phyloP scores from a whole-genome alignment of 352 stramenopile genomes.

The Chrysophaeum taylorii region DNA sequence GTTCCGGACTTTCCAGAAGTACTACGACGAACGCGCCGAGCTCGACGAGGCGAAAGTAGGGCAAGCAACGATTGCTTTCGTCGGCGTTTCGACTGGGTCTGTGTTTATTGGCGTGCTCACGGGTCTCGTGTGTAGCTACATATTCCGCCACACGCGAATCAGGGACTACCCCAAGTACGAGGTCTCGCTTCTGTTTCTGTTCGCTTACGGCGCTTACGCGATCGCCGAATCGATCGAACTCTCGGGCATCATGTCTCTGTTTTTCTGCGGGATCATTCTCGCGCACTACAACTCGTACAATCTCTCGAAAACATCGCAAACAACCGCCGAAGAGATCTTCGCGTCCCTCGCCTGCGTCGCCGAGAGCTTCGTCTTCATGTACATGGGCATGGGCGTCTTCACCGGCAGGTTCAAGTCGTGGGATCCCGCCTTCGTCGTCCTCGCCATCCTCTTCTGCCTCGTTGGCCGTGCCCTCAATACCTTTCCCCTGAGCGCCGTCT shows the following conservation, averaged over 20 bases:
- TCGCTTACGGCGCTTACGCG: slow-evolving; percentile 69
- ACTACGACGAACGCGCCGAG: slow-evolving; percentile 63
- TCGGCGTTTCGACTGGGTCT: slow-evolving; percentile 59
- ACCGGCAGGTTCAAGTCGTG: slow-evolving; percentile 54
- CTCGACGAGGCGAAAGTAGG: slow-evolving; percentile 53
- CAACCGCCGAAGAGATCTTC: slow-evolving; percentile 71
- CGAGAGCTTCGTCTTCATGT: slow-evolving; percentile 74
- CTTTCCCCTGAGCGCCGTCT: slow-evolving; percentile 66
- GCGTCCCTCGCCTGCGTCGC: slow-evolving; percentile 57
- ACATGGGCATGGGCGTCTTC: slow-evolving; percentile 71
- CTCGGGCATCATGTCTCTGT: slow-evolving; percentile 71
- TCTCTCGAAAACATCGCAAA: slow-evolving; percentile 51
- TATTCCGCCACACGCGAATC: slow-evolving; percentile 67
- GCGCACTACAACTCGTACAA: slow-evolving; percentile 79
- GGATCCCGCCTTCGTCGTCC: slow-evolving; percentile 66
- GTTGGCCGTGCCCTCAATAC: slow-evolving; percentile 77
- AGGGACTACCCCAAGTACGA: slow-evolving; percentile 68
- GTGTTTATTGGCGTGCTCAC: slow-evolving; percentile 57
- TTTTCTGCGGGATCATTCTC: slow-evolving; percentile 70
- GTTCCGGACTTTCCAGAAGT: slow-evolving; percentile 87
- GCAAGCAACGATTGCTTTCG: slow-evolving; percentile 58
- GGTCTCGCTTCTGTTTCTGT: slow-evolving; percentile 68
- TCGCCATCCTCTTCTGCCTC: slow-evolving; percentile 72
- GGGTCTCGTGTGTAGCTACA: slow-evolving; percentile 54
- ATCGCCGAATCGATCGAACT: slow-evolving; percentile 60